These are phyloP conservation scores for Talaromyces sp. DNA, from an alignment of 2,329 filamentous ascomycete species.

Conservation along the genomic window DNA sequence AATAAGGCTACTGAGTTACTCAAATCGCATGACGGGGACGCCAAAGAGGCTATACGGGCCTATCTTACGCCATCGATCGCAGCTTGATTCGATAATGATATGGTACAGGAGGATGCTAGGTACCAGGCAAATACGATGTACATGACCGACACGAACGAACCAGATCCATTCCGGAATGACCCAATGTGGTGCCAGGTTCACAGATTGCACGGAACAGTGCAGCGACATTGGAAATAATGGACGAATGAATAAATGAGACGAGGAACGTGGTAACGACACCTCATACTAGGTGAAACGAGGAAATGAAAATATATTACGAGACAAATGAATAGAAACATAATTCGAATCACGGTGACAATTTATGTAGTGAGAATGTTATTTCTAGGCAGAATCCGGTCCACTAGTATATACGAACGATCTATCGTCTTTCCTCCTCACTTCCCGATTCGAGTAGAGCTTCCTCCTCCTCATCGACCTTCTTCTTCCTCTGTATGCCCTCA, in stretches of 20 bases:
- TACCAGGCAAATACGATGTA: neutral
- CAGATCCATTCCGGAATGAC: no score
- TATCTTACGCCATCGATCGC: slow-evolving; percentile 33
- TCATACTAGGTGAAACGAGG: neutral
- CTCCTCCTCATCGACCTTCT: slow-evolving; percentile 19
- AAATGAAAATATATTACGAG: neutral
- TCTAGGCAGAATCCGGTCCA: neutral
- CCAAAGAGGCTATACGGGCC: slow-evolving; percentile 39
- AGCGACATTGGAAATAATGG: neutral
- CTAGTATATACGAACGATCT: neutral
- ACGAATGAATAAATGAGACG: neutral
- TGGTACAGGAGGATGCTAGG: neutral
- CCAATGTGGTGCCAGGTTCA: no score
- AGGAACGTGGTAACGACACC: neutral
- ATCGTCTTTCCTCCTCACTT: slow-evolving; percentile 9
- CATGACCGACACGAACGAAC: no score
- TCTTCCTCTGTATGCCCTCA: slow-evolving; percentile 54
- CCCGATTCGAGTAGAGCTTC: slow-evolving; percentile 18
- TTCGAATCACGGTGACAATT: neutral
- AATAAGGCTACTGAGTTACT: slow-evolving; percentile 47
- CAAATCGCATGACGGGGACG: slow-evolving; percentile 45
- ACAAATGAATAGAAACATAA: neutral
- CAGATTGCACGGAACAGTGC: neutral
- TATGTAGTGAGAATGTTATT: neutral
- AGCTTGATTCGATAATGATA: neutral